These are phyloP conservation scores for Paracamarosporium sp. DNA, from an alignment of 2,329 filamentous ascomycete genomes.

Conservation along the genomic window DNA sequence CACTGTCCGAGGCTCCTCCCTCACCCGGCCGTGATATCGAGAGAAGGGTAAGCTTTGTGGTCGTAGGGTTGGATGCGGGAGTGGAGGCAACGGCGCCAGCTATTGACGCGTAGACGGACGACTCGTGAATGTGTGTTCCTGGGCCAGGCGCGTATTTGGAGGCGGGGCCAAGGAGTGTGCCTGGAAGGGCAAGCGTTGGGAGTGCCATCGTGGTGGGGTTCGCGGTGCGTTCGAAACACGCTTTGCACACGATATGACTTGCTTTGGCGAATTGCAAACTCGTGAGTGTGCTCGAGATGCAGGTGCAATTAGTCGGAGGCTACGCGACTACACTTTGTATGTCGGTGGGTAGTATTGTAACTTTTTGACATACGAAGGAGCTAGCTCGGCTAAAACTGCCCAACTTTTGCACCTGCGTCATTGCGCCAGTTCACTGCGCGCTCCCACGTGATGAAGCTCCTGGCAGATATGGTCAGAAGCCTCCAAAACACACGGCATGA, in stretches of 20 bases:
- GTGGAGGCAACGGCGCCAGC: constrained; percentile 70
- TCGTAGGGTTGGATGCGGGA: constrained; percentile 55
- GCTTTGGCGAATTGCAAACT: background rate
- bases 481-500: background rate
- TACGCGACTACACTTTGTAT: background rate
- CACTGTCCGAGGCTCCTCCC: constrained; percentile 35
- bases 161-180: constrained; percentile 76
- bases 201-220: constrained; percentile 37
- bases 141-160: constrained; percentile 74
- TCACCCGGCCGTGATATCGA: constrained; percentile 39
- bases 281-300: background rate
- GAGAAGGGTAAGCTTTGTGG: constrained; percentile 49
- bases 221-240: background rate
- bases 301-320: background rate
- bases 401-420: background rate
- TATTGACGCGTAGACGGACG: constrained; percentile 81
- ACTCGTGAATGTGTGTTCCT: constrained; percentile 82
- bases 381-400: constrained; percentile 27
- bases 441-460: background rate
- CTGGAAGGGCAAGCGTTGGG: constrained; percentile 72
- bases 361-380: constrained; percentile 30
- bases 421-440: background rate
- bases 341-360: constrained; percentile 14
- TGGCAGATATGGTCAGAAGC: background rate
- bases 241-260: background rate